These are phyloP conservation scores for Xerocomus tenax DNA, from an alignment of 1,284 basidiomycete species.

Conservation along the genomic window DNA sequence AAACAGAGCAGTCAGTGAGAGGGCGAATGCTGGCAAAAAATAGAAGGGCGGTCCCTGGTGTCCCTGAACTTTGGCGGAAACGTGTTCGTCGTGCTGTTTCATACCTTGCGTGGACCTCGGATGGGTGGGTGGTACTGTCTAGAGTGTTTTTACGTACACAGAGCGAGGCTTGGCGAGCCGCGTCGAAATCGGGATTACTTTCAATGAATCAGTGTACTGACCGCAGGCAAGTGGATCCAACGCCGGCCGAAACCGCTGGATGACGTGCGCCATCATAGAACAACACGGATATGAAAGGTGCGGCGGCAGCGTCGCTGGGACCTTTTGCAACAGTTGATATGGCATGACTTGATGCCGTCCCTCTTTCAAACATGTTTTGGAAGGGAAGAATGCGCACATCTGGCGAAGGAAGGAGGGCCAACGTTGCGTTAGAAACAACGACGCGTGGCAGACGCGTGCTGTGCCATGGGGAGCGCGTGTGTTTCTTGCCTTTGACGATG, in stretches of 20 bases:
- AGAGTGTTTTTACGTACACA: neutral
- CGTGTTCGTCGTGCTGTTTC: conserved; percentile 24
- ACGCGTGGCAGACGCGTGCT: conserved; percentile 25
- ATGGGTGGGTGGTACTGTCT: neutral
- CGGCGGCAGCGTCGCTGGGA: conserved; percentile 4
- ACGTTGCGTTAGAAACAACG: conserved; percentile 7
- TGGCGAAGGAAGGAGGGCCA: neutral
- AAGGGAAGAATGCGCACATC: neutral
- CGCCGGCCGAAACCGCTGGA: neutral
- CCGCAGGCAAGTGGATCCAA: neutral
- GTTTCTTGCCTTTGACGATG: conserved; percentile 13
- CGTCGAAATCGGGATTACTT: neutral
- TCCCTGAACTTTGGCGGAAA: conserved; percentile 15
- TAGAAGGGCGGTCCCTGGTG: conserved; percentile 1
- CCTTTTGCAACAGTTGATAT: conserved; percentile 6
- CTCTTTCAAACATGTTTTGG: conserved; percentile 8
- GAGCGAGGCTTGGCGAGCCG: conserved; percentile 12
- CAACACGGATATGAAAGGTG: conserved; percentile 12
- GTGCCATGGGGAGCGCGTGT: conserved; percentile 26
- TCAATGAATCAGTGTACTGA: neutral
- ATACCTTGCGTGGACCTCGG: conserved; percentile 11
- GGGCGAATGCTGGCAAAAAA: neutral
- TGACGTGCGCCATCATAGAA: conserved; percentile 2
- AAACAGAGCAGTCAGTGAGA: neutral
- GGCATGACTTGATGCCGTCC: neutral